phyloP scores from a whole-genome alignment of 148 eudicot genomes.

The Linanthus parryae region DNA sequence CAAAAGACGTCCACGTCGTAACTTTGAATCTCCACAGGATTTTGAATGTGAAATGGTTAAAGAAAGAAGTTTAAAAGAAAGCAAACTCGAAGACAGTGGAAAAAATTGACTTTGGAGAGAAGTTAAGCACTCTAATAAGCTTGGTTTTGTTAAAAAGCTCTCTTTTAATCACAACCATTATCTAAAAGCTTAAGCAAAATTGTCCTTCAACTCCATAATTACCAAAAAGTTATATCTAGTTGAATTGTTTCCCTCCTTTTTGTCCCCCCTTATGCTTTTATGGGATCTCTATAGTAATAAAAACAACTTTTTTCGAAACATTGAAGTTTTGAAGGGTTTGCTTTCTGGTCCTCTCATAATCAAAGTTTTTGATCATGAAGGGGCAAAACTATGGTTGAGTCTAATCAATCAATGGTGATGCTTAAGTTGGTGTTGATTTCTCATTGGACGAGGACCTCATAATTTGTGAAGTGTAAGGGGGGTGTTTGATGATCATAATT shows the following conservation, averaged over 20 bases:
- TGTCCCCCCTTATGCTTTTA: slow-evolving; percentile 19
- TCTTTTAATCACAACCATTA: slow-evolving; percentile 16
- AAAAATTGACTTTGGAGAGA: slow-evolving; percentile 19
- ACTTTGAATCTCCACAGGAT: too few species aligned
- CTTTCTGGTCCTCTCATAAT: too few species aligned
- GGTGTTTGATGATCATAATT: too few species aligned
- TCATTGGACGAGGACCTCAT: slow-evolving; percentile 12
- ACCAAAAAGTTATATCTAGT: slow-evolving; percentile 35
- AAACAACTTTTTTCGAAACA: too few species aligned
- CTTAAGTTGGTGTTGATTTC: not conserved
- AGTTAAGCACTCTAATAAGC: slow-evolving; percentile 15
- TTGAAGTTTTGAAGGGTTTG: too few species aligned
- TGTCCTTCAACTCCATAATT: slow-evolving; percentile 15
- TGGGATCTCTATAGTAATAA: too few species aligned
- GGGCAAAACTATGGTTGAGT: slow-evolving; percentile 26
- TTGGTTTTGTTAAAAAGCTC: not conserved
- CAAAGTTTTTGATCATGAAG: too few species aligned
- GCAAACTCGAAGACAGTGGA: slow-evolving; percentile 3
- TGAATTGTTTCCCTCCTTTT: slow-evolving; percentile 24
- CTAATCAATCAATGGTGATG: slow-evolving; percentile 22
- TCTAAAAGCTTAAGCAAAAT: slow-evolving; percentile 16
- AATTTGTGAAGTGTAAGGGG: not conserved
- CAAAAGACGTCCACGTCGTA: too few species aligned
- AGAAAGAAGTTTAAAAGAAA: slow-evolving; percentile 14
- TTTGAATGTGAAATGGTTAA: too few species aligned